phyloP scores from a whole-genome alignment of 1,284 basidiomycete genomes.

The Coniferiporia sulphurascens region DNA sequence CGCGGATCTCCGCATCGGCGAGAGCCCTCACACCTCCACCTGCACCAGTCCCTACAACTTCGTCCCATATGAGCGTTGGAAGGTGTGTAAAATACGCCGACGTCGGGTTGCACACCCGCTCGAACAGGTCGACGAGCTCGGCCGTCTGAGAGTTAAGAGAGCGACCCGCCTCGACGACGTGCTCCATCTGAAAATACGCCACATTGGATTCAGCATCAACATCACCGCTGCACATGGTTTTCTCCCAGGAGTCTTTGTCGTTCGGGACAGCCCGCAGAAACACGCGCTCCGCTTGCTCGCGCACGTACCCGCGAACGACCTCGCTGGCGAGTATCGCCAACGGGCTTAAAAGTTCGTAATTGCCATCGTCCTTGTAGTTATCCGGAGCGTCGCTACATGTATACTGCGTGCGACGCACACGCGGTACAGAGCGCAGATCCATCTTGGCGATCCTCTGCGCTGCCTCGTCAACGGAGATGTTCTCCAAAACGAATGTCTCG shows the following conservation, averaged over 20 bases:
- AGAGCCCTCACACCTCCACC: constrained; percentile 22
- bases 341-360: constrained; percentile 26
- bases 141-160: constrained; percentile 56
- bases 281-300: constrained; percentile 42
- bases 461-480: constrained; percentile 47
- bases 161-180: constrained; percentile 50
- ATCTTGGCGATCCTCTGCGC: constrained; percentile 34
- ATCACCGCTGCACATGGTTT: background rate
- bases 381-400: background rate
- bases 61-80: background rate
- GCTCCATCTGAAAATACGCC: constrained; percentile 36
- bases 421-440: constrained; percentile 16
- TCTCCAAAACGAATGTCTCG: constrained; percentile 53
- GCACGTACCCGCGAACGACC: constrained; percentile 46
- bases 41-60: constrained; percentile 25
- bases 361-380: background rate
- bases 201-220: constrained; percentile 32
- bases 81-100: background rate
- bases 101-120: constrained; percentile 39
- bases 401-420: constrained; percentile 11
- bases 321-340: constrained; percentile 45
- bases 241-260: constrained; percentile 25
- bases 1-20: constrained; percentile 25
- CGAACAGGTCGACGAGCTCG: constrained; percentile 48
- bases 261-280: constrained; percentile 47